Conservation (phyloP, 192 early-diverging fungal genomes). For the Backusella luteola region DNA sequence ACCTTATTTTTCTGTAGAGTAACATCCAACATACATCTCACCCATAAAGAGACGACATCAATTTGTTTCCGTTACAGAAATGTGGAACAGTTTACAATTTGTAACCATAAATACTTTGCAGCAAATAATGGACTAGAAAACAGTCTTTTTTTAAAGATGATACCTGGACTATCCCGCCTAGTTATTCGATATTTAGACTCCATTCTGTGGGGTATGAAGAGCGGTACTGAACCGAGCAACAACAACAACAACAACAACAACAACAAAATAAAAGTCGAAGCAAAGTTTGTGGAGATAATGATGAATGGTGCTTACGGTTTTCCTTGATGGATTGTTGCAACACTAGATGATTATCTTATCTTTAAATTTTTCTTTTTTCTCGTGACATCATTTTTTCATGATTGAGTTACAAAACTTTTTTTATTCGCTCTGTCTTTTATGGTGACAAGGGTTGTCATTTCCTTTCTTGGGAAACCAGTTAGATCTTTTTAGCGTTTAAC, state of each 20-base stretch:
- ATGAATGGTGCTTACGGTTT: background rate
- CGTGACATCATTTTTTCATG: constrained; percentile 4
- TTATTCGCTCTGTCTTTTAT: background rate
- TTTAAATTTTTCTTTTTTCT: background rate
- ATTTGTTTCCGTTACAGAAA: background rate
- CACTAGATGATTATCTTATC: background rate
- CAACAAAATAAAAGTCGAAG: background rate
- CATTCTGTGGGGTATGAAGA: background rate
- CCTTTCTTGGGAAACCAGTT: background rate
- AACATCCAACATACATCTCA: background rate
- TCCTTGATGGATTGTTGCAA: background rate
- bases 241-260: background rate
- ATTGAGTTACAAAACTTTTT: background rate
- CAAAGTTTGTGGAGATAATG: background rate
- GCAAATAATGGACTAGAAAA: background rate
- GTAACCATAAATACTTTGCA: background rate
- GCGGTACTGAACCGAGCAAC: background rate
- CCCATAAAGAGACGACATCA: background rate
- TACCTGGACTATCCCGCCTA: background rate
- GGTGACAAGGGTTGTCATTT: constrained; percentile 11
- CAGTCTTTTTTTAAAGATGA: background rate
- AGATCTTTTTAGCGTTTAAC: background rate
- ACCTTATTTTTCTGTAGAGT: background rate
- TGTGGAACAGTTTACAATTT: background rate
- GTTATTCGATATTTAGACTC: background rate